Evolutionary conservation across 2,329 filamentous ascomycete species (phyloP).

Genomic region (Epichloe typhina): DNA sequence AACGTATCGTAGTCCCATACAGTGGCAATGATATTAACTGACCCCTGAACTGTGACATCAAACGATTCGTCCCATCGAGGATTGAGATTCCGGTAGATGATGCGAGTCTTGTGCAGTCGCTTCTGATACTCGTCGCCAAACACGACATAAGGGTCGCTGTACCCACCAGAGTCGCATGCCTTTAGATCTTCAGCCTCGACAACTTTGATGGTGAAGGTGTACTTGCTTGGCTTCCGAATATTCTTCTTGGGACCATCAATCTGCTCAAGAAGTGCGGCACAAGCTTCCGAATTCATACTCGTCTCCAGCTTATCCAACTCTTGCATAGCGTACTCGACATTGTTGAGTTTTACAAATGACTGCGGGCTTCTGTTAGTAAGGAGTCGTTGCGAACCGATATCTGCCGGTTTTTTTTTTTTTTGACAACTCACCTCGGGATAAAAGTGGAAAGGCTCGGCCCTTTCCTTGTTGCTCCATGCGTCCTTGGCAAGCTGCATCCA

Average conservation of each 20-base stretch:
- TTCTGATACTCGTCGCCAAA: slow-evolving; percentile 97
- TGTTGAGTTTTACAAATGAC: slow-evolving; percentile 97
- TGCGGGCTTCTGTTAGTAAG: slow-evolving; percentile 27
- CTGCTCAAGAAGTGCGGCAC: slow-evolving; percentile 66
- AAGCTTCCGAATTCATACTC: slow-evolving; percentile 82
- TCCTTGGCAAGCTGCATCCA: slow-evolving; percentile 91
- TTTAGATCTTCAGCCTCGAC: slow-evolving; percentile 96
- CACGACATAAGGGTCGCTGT: slow-evolving; percentile 93
- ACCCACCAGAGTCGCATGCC: slow-evolving; percentile 89
- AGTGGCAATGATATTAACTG: slow-evolving; percentile 89
- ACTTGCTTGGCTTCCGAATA: slow-evolving; percentile 62
- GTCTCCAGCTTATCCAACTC: slow-evolving; percentile 84
- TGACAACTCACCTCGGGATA: slow-evolving; percentile 60
- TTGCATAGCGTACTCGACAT: slow-evolving; percentile 87
- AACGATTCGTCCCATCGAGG: slow-evolving; percentile 96
- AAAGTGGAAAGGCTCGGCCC: slow-evolving; percentile 93
- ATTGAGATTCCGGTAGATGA: slow-evolving; percentile 80
- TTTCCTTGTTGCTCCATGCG: slow-evolving; percentile 82
- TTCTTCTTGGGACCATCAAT: slow-evolving; percentile 57
- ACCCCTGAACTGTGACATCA: slow-evolving; percentile 83
- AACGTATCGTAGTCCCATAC: slow-evolving; percentile 98
- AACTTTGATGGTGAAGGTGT: slow-evolving; percentile 97
- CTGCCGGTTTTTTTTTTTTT: background rate
- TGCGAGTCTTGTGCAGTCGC: slow-evolving; percentile 83
- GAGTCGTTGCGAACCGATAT: background rate